Base-by-base conservation (phyloP, 176 grass and related monocot species). In the Saccharum spontaneum region DNA sequence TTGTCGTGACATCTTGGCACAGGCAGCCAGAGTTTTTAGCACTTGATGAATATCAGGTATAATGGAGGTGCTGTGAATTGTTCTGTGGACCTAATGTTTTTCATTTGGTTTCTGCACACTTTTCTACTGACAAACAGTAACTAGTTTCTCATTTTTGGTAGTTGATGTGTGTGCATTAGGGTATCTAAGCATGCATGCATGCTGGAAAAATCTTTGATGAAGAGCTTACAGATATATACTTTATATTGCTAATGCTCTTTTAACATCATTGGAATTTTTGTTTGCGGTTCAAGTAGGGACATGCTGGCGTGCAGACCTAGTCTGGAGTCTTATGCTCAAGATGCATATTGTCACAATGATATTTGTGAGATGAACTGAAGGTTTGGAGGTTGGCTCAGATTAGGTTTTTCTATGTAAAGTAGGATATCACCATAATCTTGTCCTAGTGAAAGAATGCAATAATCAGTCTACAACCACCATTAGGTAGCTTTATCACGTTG, bases 1-100 rank as follows among this genome's bases (percentile, higher is more conserved):
- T 79, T 88, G 34, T 50, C 50, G 11, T 85, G 83, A 74, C 86
- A 80, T 76, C 43, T 54, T 91, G 82, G 77, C 77, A 86, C 69
- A 69, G 40, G 62, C 86, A 85, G 46, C 34, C 50, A 49, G 73
- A 76, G 69, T 83, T 17, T 55, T 57, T 79, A 65, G 43, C 31
- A 36, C 61, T 79, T 92, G 83, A 77, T 88, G 86, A 64, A 63
- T 76, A 69, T 75, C 86, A 92, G 90, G 86, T 89, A 92, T 69
- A 20, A 9, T 84, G 68, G 67, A 61, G 41, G 37, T 92, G 62
- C 31, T 79, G 74, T 86, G 62, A 71, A 73, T 83, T 79, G 34
- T 34, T 57, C 41, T 13, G 23, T 75, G 83, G 16, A 68, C 50
- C 8, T 83, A 73, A 64, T 55, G 15, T 39, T 60, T 82, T 75